A percentile compares a stretch with the other conserved stretches of the same genome.
These are phyloP conservation scores for Xerocomus brunneocitrinus DNA, from an alignment of 768 basidiomycete species.

Conservation along the genomic window DNA sequence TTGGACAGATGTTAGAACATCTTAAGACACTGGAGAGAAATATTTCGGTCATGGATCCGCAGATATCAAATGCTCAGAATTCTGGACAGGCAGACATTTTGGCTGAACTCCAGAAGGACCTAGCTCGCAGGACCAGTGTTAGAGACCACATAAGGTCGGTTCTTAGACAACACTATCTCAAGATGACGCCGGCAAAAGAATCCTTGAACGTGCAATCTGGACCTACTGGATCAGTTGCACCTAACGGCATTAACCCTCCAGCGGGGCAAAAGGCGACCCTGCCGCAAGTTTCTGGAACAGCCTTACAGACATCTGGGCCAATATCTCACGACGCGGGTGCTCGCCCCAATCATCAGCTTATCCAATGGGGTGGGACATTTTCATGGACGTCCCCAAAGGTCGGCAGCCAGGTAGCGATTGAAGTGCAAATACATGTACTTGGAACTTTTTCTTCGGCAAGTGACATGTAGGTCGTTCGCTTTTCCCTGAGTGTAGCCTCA, in stretches of 20 bases:
- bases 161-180: conserved; percentile 17
- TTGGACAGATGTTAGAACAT: conserved; percentile 23
- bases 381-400: conserved; percentile 37
- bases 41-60: conserved; percentile 10
- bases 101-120: conserved; percentile 11
- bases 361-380: conserved; percentile 47
- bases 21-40: conserved; percentile 17
- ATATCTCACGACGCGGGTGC: conserved; percentile 8
- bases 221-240: not conserved
- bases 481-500: conserved; percentile 1
- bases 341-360: conserved; percentile 2
- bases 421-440: conserved; percentile 40
- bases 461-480: conserved; percentile 33
- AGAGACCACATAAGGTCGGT: conserved; percentile 12
- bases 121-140: not conserved
- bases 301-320: conserved; percentile 17
- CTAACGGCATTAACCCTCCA: conserved; percentile 7
- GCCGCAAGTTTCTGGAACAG: conserved; percentile 16
- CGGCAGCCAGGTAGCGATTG: conserved; percentile 32
- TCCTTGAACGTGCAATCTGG: conserved; percentile 5
- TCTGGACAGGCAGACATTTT: conserved; percentile 17
- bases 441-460: conserved; percentile 13
- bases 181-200: conserved; percentile 8
- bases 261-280: conserved; percentile 34
- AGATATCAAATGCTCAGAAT: conserved; percentile 12